Evolutionary conservation across 2,329 filamentous ascomycete species (phyloP).

Genomic region (Dactylellina parvicollis): DNA sequence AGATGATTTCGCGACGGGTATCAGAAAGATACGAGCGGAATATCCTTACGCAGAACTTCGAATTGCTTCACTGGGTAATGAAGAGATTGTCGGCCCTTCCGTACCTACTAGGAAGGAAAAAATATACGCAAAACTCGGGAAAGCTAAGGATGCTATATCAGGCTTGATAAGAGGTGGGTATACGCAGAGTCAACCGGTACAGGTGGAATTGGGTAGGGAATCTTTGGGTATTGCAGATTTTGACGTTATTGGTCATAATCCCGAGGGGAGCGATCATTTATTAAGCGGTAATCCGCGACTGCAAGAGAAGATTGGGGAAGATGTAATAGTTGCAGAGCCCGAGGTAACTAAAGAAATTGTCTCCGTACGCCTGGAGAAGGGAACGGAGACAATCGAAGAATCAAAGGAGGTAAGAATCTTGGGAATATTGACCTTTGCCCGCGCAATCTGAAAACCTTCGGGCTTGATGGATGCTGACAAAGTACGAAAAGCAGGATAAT

Average conservation of each 20-base stretch:
- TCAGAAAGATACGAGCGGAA: slow-evolving; percentile 6
- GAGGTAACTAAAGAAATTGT: background rate
- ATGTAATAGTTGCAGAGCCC: background rate
- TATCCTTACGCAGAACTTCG: slow-evolving; percentile 39
- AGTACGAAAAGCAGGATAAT: background rate
- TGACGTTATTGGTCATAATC: slow-evolving; percentile 3
- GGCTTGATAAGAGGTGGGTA: background rate
- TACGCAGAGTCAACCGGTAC: background rate
- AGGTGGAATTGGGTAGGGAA: background rate
- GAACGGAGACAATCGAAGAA: slow-evolving; percentile 10
- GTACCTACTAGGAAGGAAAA: background rate
- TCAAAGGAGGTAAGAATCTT: slow-evolving; percentile 27
- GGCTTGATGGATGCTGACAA: background rate
- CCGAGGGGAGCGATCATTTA: background rate
- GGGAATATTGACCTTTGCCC: background rate
- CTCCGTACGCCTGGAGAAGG: background rate
- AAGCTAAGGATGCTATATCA: slow-evolving; percentile 3
- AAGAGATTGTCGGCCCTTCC: slow-evolving; percentile 29
- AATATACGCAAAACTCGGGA: background rate
- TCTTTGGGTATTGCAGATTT: too few relatives aligned
- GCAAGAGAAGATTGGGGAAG: background rate
- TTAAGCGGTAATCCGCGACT: background rate
- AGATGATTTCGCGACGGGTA: slow-evolving; percentile 1
- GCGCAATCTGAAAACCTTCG: background rate
- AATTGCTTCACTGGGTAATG: slow-evolving; percentile 14